Evolutionary conservation across 352 stramenopile genomes (phyloP), one percentile per base, ranked within the genome.

Genomic region (Phytophthora sansomeana): DNA sequence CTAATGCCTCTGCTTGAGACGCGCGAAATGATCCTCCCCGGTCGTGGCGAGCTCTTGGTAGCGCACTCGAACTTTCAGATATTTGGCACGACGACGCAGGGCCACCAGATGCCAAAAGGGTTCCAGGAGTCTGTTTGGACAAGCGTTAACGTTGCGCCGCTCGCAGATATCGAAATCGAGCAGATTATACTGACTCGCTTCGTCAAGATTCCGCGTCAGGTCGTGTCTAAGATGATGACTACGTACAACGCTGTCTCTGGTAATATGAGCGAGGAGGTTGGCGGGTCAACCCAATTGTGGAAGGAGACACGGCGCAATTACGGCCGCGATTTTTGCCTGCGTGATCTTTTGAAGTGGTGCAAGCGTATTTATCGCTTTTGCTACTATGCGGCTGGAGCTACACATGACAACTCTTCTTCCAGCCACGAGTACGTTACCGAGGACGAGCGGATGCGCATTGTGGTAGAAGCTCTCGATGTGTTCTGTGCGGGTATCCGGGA

Each of bases 1-100:
- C 78, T 99, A 14, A 91, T 99, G 61, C 95, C 97, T 39, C 86
- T 99, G 10, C 83, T 99, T 0, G 97, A 99, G 75, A 97, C 96
- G 11, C 82, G 97, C 33, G 82, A 98, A 61, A 92, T 99, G 72
- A 81, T 96, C 32, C 83, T 99, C 46, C 92, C 96, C 32, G 90
- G 95, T 36, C 92, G 94, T 4, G 96, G 95, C 19, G 87, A 98
- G 48, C 72, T 96, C 33, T 70, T 97, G 21, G 81, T 91, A 16
- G 97, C 96, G 24, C 96, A 99, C 72, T 83, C 92, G 1, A 93
- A 97, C 70, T 99, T 99, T 65, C 93, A 98, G 58, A 90, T 99
- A 41, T 99, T 99, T 71, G 97, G 88, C 14, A 99, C 98, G 8
- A 98, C 72, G 19, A 91, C 73, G 14, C 78, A 80, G 28, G 76